Percentiles rank a stretch among this genome's conserved stretches.
Conservation (phyloP, 2,329 filamentous ascomycete genomes). For the Trichoderma sp. region DNA sequence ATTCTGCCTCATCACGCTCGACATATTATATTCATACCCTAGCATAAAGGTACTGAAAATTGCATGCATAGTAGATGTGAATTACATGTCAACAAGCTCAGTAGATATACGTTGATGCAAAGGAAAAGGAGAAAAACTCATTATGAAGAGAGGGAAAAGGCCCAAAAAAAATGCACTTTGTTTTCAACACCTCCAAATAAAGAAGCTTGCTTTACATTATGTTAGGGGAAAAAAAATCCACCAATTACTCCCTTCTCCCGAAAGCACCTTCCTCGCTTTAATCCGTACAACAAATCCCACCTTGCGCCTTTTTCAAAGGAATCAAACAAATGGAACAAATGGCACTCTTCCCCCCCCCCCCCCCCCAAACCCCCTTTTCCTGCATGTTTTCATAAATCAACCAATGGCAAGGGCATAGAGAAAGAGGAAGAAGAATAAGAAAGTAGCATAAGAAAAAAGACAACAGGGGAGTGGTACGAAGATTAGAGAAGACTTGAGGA, state of each 20-base stretch:
- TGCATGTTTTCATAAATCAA: neutral
- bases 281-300: neutral
- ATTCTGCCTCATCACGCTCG: neutral
- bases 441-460: neutral
- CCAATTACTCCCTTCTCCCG: neutral
- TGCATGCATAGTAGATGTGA: neutral
- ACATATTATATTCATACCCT: neutral
- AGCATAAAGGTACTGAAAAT: neutral
- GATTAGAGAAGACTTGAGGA: neutral
- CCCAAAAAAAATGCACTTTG: neutral
- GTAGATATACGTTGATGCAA: neutral
- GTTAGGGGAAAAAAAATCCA: neutral
- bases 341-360: neutral
- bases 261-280: neutral
- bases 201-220: neutral
- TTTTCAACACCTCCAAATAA: neutral
- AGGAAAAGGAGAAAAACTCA: neutral
- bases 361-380: neutral
- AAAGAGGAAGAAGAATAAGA: neutral
- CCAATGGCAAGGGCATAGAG: neutral
- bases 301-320: slow-evolving; percentile 9
- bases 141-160: neutral
- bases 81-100: neutral
- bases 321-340: neutral
- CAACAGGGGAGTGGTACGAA: neutral